Base-by-base conservation (phyloP, 345 rosid genomes). In the Eutrema japonicum region DNA sequence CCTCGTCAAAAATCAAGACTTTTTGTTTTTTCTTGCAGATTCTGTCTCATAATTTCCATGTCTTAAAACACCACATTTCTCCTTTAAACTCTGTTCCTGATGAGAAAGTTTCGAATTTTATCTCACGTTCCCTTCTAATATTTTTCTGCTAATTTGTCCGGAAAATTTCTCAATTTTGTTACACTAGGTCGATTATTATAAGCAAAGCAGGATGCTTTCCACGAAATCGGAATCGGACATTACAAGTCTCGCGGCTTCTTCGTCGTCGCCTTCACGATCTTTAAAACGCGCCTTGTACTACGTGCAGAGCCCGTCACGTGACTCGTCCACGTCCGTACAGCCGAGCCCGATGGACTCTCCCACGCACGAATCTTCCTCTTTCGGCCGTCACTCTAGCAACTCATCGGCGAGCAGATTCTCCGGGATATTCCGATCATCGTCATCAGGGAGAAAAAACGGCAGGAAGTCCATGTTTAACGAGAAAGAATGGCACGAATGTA, bases 281-380 rank as follows among this genome's bases (percentile, higher is more conserved):
- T 93, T 93, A 2, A 92, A 89, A 47, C 85, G 92, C 7, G 87
- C 92, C 4, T 83, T 74, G 3, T 89, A 89, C 78, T 89, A 77
- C 56, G 94, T 89, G 27, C 97, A 89, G 67, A 92, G 97, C 74
- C 97, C 94, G 35, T 92, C 94, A 13, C 84, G 97, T 48, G 97
- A 92, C 80, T 92, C 97, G 4, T 91, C 87, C n/a, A 84, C 87
- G 7, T 92, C 87, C 1, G 85, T 85, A 82, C 97, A 89, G 51
- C 87, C 89, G 14, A 89, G 89, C 68, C 91, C 89, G 14, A 74
- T 89, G 92, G 96, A 89, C 67, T 84, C 94, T 2, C 98, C 96
- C 55, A 88, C 97, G 9, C 92, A 89, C 29, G 68, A 71, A 76
- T 93, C 90, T 0, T 79, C 80, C 42, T 89, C 93, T 41, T 67